Percentiles rank a stretch among this genome's conserved stretches.
Evolutionary conservation across 108 stramenopile genomes (phyloP).

Genomic region (Discostella stelligeroides): DNA sequence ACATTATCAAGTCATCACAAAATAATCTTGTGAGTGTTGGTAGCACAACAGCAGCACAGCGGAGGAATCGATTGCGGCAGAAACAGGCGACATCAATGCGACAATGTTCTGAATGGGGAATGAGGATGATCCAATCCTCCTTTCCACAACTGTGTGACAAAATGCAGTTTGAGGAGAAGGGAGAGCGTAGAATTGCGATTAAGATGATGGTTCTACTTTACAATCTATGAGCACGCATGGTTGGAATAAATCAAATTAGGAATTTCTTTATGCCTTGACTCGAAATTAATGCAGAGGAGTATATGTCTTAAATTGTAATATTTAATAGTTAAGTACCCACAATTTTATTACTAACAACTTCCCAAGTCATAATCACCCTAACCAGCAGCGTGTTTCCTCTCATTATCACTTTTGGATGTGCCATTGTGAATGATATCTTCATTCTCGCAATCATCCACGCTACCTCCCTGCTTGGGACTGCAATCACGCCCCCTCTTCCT

Average conservation of each 20-base stretch:
- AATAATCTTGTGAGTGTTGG: conserved; percentile 6
- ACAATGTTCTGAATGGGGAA: conserved; percentile 45
- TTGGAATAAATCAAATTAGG: conserved; percentile 48
- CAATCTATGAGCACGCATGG: conserved; percentile 28
- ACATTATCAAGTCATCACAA: conserved; percentile 28
- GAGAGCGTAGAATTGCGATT: conserved; percentile 28
- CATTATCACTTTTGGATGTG: no score
- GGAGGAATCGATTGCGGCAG: background rate
- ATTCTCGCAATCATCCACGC: no score
- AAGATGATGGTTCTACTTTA: conserved; percentile 21
- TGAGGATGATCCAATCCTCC: conserved; percentile 37
- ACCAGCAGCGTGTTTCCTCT: no score
- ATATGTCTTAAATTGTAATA: background rate
- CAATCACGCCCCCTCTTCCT: background rate
- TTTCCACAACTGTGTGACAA: conserved; percentile 45
- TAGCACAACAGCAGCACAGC: background rate
- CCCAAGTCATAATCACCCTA: no score
- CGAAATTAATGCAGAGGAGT: conserved; percentile 10
- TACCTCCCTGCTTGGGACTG: background rate
- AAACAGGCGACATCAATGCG: conserved; percentile 24
- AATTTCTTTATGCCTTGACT: conserved; percentile 31
- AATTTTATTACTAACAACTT: no score
- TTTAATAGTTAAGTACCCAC: background rate
- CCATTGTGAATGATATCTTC: no score
- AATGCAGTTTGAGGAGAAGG: conserved; percentile 36